Evolutionary conservation across 768 basidiomycete species (phyloP), one percentile per base, ranked within the genome.

Genomic region (Leucocoprinus leucothites): DNA sequence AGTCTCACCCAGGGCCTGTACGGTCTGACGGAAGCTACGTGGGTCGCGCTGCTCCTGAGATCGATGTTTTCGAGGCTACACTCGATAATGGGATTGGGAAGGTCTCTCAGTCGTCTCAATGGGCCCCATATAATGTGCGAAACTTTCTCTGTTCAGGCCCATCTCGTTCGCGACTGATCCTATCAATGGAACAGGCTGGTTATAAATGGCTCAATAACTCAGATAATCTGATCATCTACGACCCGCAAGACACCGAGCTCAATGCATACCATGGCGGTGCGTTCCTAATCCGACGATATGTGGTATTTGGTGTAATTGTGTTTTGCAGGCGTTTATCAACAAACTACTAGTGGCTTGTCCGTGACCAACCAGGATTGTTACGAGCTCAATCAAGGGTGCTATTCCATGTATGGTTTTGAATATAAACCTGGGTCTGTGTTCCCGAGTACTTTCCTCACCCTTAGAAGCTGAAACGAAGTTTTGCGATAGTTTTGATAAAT

Each of bases 321-420:
- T n/a, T n/a, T n/a, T n/a, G n/a, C n/a, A 68, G 65, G 67, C 25
- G 79, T 75, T 8, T 80, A 80, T 60, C 91, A 93, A 64, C 86
- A 92, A 67, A 85, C 88, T 21, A 85, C 87, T 1, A 89, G 87
- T 21, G 85, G 80, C 14, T 70, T 92, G 11, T 79, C 84, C 1
- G 61, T 69, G 2, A 88, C 86, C 4, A 76, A 91, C 63, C 82
- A 81, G 65, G 53, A 71, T 26, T 90, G 89, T 69, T 94, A 93
- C 66, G 81, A 84, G 68, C 57, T 64, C 8, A 59, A 53, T 2
- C 57, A 51, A 13, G 70, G 67, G 2, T 67, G 70, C 72, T 65
- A 69, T 64, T 9, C 67, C 36, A 24, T 79, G 57, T 68, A 77
- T 72, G 73, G 75, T 56, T 76, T 72, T 62, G 81, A 85, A 64